These are phyloP conservation scores for Phellinidium pouzarii DNA, from an alignment of 1,284 basidiomycete genomes.

Conservation along the genomic window DNA sequence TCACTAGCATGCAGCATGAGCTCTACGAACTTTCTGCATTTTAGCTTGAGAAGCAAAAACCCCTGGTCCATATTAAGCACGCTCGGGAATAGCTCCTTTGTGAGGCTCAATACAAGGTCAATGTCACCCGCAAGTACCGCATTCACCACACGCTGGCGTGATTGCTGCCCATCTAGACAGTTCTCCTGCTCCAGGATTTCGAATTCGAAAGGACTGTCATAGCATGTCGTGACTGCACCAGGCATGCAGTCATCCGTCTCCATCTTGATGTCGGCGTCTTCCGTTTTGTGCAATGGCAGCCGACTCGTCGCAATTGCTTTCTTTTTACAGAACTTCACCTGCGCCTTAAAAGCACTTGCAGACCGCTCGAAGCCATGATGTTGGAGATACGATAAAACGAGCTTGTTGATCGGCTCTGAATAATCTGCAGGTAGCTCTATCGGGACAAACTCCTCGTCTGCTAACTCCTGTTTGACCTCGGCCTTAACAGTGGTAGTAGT, in stretches of 20 bases:
- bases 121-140: constrained; percentile 65
- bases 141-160: constrained; percentile 63
- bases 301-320: constrained; percentile 19
- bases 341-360: constrained; percentile 56
- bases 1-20: constrained; percentile 64
- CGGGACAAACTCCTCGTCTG: constrained; percentile 22
- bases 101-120: constrained; percentile 57
- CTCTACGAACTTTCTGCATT: constrained; percentile 79
- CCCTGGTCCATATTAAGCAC: constrained; percentile 63
- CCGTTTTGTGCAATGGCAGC: constrained; percentile 10
- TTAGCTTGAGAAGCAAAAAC: constrained; percentile 66
- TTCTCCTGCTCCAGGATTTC: constrained; percentile 8
- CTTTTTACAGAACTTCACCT: constrained; percentile 27
- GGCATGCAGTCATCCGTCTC: constrained; percentile 23
- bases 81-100: constrained; percentile 46
- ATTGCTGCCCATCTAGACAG: constrained; percentile 45
- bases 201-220: not conserved
- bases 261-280: constrained; percentile 20
- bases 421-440: constrained; percentile 16
- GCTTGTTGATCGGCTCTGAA: constrained; percentile 48
- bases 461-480: constrained; percentile 21
- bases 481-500: constrained; percentile 6
- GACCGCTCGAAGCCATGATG: constrained; percentile 76
- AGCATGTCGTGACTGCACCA: not conserved
- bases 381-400: constrained; percentile 72